These are phyloP conservation scores for Neofusicoccum parvum DNA, from an alignment of 2,329 filamentous ascomycete species.

Conservation along the genomic window DNA sequence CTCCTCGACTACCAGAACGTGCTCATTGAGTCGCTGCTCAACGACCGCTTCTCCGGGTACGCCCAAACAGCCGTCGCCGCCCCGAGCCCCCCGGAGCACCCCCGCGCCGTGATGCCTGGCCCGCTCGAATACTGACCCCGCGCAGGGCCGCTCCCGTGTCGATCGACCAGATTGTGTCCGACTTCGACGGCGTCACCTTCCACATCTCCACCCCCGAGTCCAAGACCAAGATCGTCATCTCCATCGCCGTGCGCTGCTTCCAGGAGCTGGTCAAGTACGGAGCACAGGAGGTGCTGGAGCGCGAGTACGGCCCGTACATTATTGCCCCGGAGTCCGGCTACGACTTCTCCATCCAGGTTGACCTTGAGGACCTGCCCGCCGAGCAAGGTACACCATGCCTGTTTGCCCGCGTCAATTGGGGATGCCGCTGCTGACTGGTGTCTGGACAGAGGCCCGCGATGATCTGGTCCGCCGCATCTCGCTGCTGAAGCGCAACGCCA, in stretches of 20 bases:
- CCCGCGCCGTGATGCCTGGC: slow-evolving; percentile 29
- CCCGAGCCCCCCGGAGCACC: slow-evolving; percentile 14
- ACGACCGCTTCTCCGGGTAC: slow-evolving; percentile 89
- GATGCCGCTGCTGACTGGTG: slow-evolving; percentile 33
- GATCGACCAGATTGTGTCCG: slow-evolving; percentile 97
- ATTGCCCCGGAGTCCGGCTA: slow-evolving; percentile 85
- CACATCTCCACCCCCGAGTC: slow-evolving; percentile 95
- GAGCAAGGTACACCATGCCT: slow-evolving; percentile 64
- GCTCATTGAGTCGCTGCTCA: slow-evolving; percentile 92
- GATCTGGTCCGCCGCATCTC: slow-evolving; percentile 85
- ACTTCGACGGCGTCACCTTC: slow-evolving; percentile 98
- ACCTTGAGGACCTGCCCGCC: slow-evolving; percentile 82
- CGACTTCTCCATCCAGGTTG: slow-evolving; percentile 91
- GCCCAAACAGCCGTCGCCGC: slow-evolving; percentile 20
- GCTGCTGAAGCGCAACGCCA: slow-evolving; percentile 94
- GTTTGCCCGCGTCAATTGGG: not conserved
- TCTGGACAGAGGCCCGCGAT: slow-evolving; percentile 70
- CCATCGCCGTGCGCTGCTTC: slow-evolving; percentile 93
- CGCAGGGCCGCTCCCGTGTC: slow-evolving; percentile 77
- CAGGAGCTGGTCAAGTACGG: slow-evolving; percentile 90
- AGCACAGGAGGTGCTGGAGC: slow-evolving; percentile 84
- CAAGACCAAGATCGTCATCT: slow-evolving; percentile 93
- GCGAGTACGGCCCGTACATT: slow-evolving; percentile 93
- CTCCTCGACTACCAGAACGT: slow-evolving; percentile 99
- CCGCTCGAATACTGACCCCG: slow-evolving; percentile 37